phyloP scores from a whole-genome alignment of 1,284 basidiomycete species.

The Veloporphyrellus conicus region DNA sequence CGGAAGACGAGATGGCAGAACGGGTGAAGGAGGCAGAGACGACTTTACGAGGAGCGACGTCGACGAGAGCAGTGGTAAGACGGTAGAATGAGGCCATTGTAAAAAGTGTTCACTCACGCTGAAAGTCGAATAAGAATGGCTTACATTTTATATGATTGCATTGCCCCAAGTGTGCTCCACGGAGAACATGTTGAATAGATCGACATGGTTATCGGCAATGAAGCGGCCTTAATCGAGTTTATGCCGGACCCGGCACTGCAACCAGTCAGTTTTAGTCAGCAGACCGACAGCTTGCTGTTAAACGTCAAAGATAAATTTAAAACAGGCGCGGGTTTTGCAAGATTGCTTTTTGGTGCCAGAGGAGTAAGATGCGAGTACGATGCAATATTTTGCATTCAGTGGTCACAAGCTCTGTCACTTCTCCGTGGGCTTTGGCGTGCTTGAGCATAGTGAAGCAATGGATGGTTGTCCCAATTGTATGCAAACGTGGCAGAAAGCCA shows the following conservation, averaged over 20 bases:
- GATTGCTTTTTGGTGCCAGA: background rate
- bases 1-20: conserved; percentile 7
- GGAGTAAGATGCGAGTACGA: background rate
- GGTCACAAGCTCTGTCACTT: background rate
- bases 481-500: background rate
- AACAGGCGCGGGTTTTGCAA: background rate
- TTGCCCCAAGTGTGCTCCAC: background rate
- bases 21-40: conserved; percentile 8
- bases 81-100: conserved; percentile 17
- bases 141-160: conserved; percentile 20
- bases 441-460: background rate
- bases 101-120: background rate
- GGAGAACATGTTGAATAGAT: background rate
- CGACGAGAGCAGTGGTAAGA: conserved; percentile 6
- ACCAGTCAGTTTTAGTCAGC: conserved; percentile 1
- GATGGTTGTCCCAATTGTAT: background rate
- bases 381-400: background rate
- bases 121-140: background rate
- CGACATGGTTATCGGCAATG: conserved; percentile 18
- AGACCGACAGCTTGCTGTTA: background rate
- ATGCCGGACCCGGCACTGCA: background rate
- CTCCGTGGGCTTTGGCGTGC: background rate
- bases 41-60: conserved; percentile 7
- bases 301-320: conserved; percentile 12
- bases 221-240: conserved; percentile 15